phyloP scores from a whole-genome alignment of 148 eudicot species.

The Fagopyrum esculentum region DNA sequence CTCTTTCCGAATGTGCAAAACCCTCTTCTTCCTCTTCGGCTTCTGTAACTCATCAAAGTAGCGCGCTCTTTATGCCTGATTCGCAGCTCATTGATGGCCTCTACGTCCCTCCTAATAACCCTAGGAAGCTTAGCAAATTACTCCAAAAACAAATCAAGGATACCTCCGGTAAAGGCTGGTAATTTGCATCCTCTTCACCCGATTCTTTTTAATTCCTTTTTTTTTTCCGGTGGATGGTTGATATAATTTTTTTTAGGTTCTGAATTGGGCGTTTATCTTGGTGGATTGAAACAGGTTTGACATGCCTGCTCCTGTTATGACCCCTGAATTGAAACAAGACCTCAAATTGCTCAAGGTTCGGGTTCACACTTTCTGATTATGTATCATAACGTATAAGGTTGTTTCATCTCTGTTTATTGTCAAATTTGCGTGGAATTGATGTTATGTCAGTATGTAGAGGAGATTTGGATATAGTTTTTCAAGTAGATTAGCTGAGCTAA shows the following conservation, averaged over 20 bases:
- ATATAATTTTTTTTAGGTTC: background rate
- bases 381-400: background rate
- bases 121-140: slow-evolving; percentile 56
- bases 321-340: slow-evolving; percentile 81
- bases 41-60: slow-evolving; percentile 14
- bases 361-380: background rate
- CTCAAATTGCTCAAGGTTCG: slow-evolving; percentile 73
- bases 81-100: slow-evolving; percentile 78
- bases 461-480: background rate
- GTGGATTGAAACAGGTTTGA: slow-evolving; percentile 56
- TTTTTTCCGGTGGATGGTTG: background rate
- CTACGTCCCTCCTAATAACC: slow-evolving; percentile 76
- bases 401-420: background rate
- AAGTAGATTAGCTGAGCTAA: background rate
- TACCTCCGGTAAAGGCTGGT: slow-evolving; percentile 74
- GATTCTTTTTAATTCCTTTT: background rate
- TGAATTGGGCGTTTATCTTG: background rate
- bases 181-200: background rate
- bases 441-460: background rate
- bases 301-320: slow-evolving; percentile 76
- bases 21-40: slow-evolving; percentile 11
- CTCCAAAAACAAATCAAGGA: slow-evolving; percentile 69
- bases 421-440: background rate
- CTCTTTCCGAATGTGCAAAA: slow-evolving; percentile 12
- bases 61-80: slow-evolving; percentile 33